Percentiles rank a stretch among this genome's conserved stretches.
phyloP scores from a whole-genome alignment of 768 basidiomycete genomes.

The Xerocomellus amylosporus region DNA sequence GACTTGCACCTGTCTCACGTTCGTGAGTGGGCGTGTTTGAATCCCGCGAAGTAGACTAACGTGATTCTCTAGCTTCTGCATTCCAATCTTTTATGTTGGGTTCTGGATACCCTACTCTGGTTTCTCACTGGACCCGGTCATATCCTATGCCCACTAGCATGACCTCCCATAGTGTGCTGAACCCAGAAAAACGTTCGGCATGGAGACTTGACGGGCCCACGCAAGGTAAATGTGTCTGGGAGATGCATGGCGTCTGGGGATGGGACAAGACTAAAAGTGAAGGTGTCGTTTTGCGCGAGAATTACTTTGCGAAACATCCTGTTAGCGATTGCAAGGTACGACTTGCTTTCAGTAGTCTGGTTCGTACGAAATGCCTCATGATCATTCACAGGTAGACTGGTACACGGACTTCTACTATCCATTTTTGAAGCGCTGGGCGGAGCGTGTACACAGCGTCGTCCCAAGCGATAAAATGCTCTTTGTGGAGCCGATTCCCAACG shows the following conservation, averaged over 20 bases:
- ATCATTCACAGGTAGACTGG: conserved; percentile 65
- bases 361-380: background rate
- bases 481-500: conserved; percentile 89
- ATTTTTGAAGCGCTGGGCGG: conserved; percentile 66
- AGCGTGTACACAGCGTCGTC: conserved; percentile 49
- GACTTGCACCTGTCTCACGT: conserved; percentile 83
- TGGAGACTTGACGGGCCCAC: conserved; percentile 80
- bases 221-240: conserved; percentile 74
- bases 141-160: conserved; percentile 85
- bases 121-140: conserved; percentile 79
- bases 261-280: conserved; percentile 68
- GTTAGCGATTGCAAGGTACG: conserved; percentile 56
- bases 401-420: conserved; percentile 84
- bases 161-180: conserved; percentile 57
- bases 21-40: conserved; percentile 47
- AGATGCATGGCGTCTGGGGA: conserved; percentile 91
- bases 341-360: background rate
- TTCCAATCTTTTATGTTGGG: conserved; percentile 92
- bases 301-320: conserved; percentile 78
- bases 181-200: conserved; percentile 54
- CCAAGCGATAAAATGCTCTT: conserved; percentile 62
- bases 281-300: conserved; percentile 76
- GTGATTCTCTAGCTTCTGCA: conserved; percentile 56
- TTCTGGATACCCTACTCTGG: conserved; percentile 75
- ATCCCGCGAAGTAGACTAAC: background rate